Evolutionary conservation across 805 yeast genomes (phyloP), one percentile per base, ranked within the genome.

Genomic region (Peterozyma toletana): DNA sequence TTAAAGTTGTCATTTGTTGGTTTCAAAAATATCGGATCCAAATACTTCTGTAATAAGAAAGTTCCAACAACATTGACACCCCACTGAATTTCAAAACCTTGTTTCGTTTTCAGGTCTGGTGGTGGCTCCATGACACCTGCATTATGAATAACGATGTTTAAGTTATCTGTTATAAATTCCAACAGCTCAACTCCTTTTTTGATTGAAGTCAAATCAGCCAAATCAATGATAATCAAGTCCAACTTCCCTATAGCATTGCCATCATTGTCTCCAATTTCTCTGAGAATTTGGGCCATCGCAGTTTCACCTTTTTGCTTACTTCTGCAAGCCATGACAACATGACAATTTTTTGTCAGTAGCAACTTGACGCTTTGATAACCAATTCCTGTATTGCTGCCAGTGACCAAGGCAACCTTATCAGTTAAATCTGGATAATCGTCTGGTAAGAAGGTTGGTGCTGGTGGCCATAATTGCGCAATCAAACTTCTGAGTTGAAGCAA

Each of bases 41-140:
- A 52, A 21, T 61, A 53, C 43, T 62, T 62, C 48, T 71, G 68
- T 16, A 75, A 55, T n/a, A 72, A 52, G 42, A 63, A 70, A 27
- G 74, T 72, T 2, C 72, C 80, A 13, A 76, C 49, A 15, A 54
- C 64, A 53, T 75, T 76, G 15, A 69, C 66, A 9, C 76, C 80
- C 35, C 72, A 55, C 42, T 69, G 73, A 33, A 60, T 43, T 41
- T 75, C 80, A 44, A 59, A 64, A 9, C 75, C 77, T 54, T 75
- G 77, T 10, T 41, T 53, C 4, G 78, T 64, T 30, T 45, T 47
- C 9, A 66, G 49, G 1, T 63, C 68, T 21, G 39, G 40, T 3
- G 73, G 68, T 2, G 70, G 68, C 9, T 43, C 46, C 70, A 68
- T 67, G 3, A 73, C 65, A 31, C 74, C 75, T 10, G 75, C 76